Evolutionary conservation across 2,329 filamentous ascomycete species (phyloP).

Genomic region (Acrocalymma vagum): DNA sequence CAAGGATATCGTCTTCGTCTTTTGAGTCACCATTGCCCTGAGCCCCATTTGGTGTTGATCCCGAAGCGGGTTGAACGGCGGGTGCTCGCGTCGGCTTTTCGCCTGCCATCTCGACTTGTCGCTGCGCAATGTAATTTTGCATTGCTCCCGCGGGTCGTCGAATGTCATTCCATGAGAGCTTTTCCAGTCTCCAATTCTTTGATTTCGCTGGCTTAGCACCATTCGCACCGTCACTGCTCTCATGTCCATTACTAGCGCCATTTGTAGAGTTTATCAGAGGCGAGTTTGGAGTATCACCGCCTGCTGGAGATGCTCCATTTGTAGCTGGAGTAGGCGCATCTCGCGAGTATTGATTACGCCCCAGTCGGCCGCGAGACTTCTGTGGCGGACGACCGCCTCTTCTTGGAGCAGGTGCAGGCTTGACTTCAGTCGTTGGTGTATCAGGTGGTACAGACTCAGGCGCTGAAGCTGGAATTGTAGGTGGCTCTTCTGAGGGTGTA

Average conservation of each 20-base stretch:
- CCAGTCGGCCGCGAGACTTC: conserved; percentile 42
- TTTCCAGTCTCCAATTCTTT: conserved; percentile 62
- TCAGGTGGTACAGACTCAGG: conserved; percentile 38
- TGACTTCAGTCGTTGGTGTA: conserved; percentile 27
- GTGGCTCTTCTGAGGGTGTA: conserved; percentile 39
- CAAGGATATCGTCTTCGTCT: conserved; percentile 53
- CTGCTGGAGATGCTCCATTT: conserved; percentile 43
- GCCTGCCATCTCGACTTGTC: conserved; percentile 84
- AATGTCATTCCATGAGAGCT: conserved; percentile 86
- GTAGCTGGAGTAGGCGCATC: conserved; percentile 39
- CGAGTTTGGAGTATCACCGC: conserved; percentile 36
- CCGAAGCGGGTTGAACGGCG: conserved; percentile 29
- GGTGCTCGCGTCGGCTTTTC: conserved; percentile 49
- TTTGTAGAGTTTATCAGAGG: conserved; percentile 42
- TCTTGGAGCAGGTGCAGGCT: conserved; percentile 38
- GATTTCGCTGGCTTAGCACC: conserved; percentile 67
- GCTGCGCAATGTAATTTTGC: conserved; percentile 87
- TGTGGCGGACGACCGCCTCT: conserved; percentile 45
- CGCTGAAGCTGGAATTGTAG: conserved; percentile 23
- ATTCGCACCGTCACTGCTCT: conserved; percentile 65
- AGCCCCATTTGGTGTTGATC: conserved; percentile 31
- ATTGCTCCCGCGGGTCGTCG: conserved; percentile 84
- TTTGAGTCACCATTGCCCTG: conserved; percentile 27
- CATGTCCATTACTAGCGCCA: conserved; percentile 47
- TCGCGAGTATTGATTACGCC: conserved; percentile 49